Evolutionary conservation across 768 basidiomycete genomes (phyloP).

Genomic region (Agaricus subrufescens): DNA sequence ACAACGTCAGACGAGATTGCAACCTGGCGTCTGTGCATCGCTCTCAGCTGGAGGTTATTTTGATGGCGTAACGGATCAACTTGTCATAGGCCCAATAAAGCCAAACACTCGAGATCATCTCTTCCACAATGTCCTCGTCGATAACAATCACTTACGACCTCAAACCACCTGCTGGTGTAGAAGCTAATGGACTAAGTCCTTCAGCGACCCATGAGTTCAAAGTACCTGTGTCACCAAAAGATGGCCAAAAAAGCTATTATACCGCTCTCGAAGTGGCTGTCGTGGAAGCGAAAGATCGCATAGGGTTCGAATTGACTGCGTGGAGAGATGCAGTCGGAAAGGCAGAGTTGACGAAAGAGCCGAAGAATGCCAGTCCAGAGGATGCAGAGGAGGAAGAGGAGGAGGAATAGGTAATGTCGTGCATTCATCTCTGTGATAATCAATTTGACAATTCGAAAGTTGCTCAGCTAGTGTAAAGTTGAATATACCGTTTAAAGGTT

Average conservation of each 20-base stretch:
- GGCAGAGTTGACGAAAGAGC: conserved; percentile 57
- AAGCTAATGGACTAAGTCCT: conserved; percentile 12
- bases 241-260: conserved; percentile 42
- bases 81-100: conserved; percentile 10
- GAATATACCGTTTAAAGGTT: no score
- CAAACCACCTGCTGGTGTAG: conserved; percentile 31
- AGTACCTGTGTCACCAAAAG: conserved; percentile 13
- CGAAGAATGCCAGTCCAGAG: conserved; percentile 37
- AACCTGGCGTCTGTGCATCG: no score
- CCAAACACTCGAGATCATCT: conserved; percentile 16
- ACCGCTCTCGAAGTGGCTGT: conserved; percentile 43
- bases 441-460: not conserved
- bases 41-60: no score
- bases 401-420: conserved; percentile 14
- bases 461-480: not conserved
- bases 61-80: not conserved
- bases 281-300: conserved; percentile 41
- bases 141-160: conserved; percentile 41
- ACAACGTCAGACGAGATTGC: no score
- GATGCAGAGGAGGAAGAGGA: conserved; percentile 39
- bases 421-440: not conserved
- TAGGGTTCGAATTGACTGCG: conserved; percentile 66
- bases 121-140: conserved; percentile 17
- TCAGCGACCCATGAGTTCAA: conserved; percentile 18
- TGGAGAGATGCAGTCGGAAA: conserved; percentile 76